phyloP scores from a whole-genome alignment of 176 grass and related monocot species.

The Aegilops longissima region DNA sequence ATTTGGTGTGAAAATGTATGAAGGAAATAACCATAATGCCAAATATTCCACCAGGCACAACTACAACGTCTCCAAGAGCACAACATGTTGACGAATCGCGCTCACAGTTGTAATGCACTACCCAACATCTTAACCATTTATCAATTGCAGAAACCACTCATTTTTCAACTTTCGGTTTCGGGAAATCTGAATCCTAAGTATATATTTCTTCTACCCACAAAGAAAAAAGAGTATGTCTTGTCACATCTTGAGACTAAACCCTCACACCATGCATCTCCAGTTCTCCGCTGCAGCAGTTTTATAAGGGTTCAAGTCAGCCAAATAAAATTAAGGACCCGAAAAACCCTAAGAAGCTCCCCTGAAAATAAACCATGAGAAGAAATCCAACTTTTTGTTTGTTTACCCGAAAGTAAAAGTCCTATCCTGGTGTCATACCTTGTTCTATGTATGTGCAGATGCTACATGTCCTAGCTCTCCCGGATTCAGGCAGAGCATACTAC shows the following conservation, averaged over 20 bases:
- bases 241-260: neutral
- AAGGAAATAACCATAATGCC: too few relatives aligned
- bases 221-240: neutral
- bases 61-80: too few relatives aligned
- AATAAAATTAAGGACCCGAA: neutral
- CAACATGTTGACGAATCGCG: too few relatives aligned
- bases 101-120: neutral
- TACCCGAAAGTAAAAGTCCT: neutral
- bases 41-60: too few relatives aligned
- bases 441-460: constrained; percentile 2
- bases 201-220: neutral
- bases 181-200: neutral
- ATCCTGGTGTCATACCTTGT: neutral
- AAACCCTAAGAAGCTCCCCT: neutral
- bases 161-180: neutral
- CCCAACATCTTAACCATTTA: neutral
- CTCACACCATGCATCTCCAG: neutral
- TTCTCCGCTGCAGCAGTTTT: neutral
- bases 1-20: too few relatives aligned
- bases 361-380: neutral
- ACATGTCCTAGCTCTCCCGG: neutral
- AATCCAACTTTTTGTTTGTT: neutral
- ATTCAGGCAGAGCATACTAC: constrained; percentile 28
- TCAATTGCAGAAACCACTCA: neutral
- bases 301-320: neutral